These are phyloP conservation scores for Microthyrium microscopicum DNA, from an alignment of 2,329 filamentous ascomycete genomes.

Conservation along the genomic window DNA sequence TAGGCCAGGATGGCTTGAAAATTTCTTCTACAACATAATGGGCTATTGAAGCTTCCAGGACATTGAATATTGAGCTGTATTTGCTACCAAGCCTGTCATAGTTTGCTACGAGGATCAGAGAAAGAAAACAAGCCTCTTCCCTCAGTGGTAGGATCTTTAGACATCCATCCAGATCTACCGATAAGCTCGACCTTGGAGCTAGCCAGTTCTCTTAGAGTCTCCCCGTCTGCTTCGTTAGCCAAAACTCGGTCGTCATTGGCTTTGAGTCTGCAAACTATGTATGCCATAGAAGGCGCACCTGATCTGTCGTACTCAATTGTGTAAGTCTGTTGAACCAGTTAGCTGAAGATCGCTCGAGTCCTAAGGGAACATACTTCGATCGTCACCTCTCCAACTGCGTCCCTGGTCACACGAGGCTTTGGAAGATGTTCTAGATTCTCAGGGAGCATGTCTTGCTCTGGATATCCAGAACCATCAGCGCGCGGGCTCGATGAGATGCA, in stretches of 20 bases:
- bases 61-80: no score
- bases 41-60: no score
- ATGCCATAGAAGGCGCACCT: conserved; percentile 30
- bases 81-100: neutral
- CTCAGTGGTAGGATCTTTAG: neutral
- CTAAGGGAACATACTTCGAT: conserved; percentile 30
- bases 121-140: neutral
- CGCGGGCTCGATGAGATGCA: conserved; percentile 35
- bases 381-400: conserved; percentile 32
- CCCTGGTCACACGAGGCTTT: conserved; percentile 24
- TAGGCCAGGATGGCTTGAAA: no score
- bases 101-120: neutral
- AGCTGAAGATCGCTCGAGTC: neutral
- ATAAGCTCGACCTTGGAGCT: conserved; percentile 30
- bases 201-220: conserved; percentile 29
- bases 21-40: no score
- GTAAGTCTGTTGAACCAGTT: conserved; percentile 32
- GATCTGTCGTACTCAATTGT: conserved; percentile 40
- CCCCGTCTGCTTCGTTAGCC: conserved; percentile 38
- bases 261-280: conserved; percentile 36
- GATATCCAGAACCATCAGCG: conserved; percentile 26
- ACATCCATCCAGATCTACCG: conserved; percentile 31
- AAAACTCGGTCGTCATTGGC: conserved; percentile 33
- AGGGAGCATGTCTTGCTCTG: conserved; percentile 29
- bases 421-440: conserved; percentile 23